Evolutionary conservation across 2,329 filamentous ascomycete genomes (phyloP).

Genomic region (Claviceps quebecensis): DNA sequence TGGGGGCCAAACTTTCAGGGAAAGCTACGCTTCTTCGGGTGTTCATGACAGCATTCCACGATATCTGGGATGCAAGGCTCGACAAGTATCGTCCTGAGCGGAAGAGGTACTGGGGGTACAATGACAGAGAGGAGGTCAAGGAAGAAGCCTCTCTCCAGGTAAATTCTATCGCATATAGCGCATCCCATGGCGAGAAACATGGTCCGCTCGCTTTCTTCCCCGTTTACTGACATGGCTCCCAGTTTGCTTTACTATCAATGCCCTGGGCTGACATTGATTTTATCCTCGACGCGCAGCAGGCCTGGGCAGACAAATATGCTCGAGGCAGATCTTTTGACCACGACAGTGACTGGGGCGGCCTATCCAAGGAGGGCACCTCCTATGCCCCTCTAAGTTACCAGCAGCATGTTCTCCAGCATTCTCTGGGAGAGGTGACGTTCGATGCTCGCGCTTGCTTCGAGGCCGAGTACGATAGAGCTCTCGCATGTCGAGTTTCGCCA

Average conservation of each 20-base stretch:
- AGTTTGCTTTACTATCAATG: conserved; percentile 30
- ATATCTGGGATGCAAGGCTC: conserved; percentile 21
- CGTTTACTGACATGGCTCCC: background rate
- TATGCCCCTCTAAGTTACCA: too few relatives aligned
- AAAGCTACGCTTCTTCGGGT: conserved; percentile 23
- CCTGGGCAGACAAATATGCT: too few relatives aligned
- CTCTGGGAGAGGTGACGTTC: too few relatives aligned
- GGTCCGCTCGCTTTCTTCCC: background rate
- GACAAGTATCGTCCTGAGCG: conserved; percentile 6
- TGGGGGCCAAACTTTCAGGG: conserved; percentile 33
- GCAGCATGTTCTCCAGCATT: too few relatives aligned
- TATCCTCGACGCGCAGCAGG: conserved; percentile 30
- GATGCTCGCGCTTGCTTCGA: too few relatives aligned
- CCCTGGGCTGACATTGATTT: conserved; percentile 31
- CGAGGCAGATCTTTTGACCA: too few relatives aligned
- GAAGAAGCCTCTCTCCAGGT: conserved; percentile 34
- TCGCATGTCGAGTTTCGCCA: too few relatives aligned
- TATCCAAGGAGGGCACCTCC: conserved; percentile 8
- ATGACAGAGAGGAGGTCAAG: conserved; percentile 3
- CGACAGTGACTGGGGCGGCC: conserved; percentile 27
- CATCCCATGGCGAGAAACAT: background rate
- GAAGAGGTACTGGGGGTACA: conserved; percentile 2
- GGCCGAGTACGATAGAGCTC: too few relatives aligned
- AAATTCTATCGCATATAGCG: conserved; percentile 6
- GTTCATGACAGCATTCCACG: conserved; percentile 21